These are phyloP conservation scores for Atkinsonella texensis DNA, from an alignment of 2,329 filamentous ascomycete genomes.

Conservation along the genomic window DNA sequence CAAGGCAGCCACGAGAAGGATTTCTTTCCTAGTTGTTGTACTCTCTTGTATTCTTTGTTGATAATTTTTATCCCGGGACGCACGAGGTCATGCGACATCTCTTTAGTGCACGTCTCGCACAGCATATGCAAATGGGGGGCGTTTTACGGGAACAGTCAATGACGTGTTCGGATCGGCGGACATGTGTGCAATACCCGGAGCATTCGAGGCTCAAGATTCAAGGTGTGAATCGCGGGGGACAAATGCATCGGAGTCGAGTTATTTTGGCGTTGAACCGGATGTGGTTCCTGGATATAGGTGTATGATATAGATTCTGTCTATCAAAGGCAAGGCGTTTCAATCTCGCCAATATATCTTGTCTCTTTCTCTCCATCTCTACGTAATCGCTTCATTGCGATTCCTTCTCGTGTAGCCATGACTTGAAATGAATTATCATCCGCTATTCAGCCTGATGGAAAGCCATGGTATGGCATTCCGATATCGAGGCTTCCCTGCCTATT, in stretches of 20 bases:
- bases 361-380: not conserved
- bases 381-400: not conserved
- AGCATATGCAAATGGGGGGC: not conserved
- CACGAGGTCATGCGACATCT: not conserved
- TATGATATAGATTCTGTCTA: not conserved
- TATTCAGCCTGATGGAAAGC: not conserved
- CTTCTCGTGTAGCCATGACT: not conserved
- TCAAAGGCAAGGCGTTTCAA: not conserved
- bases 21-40: not conserved
- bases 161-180: not conserved
- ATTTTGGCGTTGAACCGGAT: not conserved
- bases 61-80: not conserved
- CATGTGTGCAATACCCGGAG: not conserved
- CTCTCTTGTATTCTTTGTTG: not conserved
- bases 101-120: not conserved
- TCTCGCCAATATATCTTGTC: not conserved
- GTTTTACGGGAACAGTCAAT: not conserved
- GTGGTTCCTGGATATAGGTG: not conserved
- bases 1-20: not conserved
- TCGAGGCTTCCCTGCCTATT: not conserved
- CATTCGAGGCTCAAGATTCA: not conserved
- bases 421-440: too few relatives aligned
- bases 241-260: not conserved
- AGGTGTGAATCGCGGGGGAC: not conserved
- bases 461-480: not conserved